Base-by-base conservation (phyloP, 2,329 filamentous ascomycete species). In the Aspergillaceae sp. region DNA sequence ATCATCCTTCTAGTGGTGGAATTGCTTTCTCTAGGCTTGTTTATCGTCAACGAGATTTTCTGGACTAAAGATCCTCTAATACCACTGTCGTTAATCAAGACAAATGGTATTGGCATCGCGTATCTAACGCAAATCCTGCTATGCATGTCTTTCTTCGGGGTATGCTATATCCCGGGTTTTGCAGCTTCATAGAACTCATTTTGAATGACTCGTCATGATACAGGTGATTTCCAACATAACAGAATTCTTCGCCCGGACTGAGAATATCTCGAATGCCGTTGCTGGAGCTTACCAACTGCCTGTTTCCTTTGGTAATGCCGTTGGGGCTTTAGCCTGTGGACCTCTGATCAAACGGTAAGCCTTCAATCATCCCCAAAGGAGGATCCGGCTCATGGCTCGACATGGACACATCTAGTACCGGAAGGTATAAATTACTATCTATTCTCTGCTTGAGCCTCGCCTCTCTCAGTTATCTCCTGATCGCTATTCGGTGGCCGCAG, bases 221-320 rank as follows among this genome's bases (percentile, higher is more conserved):
- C 19, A 19, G 19, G 19, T 19, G 19, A 19, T 19, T 19, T 19
- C n/a, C 35, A 37, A 41, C 7, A 3, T 55, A 4, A 44, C 48
- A 6, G 35, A 47, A 1, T 56, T 49, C 37, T 56, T 54, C 28
- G 27, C 50, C 19, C 52, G 53, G 11, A 48, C 48, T 6, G 43
- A 49, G 2, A 19, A 19, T 19, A 19, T 19, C 19, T 19, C 19
- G 19, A 19, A 19, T 19, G 19, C 19, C 19, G 19, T 19, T 19
- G 19, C 19, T 19, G 19, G 44, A 6, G 27, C 42, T 10, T 46
- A 52, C 11, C 28, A 52, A 19, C 29, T 42, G 7, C 29, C 36
- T 19, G 19, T 19, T 19, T 19, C 45, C 3, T 8, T 51, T 6
- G 52, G 52, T 8, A 42, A 48, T 19, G 44, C 51, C 2, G 34